Evolutionary conservation across 495 filamentous ascomycete species (phyloP).

Genomic region (Neurospora terricola): DNA sequence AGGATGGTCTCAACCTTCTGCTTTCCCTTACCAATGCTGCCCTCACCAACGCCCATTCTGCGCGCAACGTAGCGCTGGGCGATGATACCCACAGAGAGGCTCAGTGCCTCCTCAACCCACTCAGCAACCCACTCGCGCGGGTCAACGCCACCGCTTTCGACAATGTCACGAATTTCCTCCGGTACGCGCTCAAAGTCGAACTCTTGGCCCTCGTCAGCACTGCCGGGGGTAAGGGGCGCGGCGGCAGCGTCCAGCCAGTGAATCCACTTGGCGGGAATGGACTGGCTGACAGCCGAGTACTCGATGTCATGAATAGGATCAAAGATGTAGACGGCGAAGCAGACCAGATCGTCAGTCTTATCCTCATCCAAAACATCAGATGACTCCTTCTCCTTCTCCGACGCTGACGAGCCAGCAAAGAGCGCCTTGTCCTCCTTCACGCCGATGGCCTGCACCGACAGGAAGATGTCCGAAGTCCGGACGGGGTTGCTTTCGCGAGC

Average conservation of each 20-base stretch:
- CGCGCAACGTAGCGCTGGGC: conserved; percentile 95
- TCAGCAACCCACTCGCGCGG: conserved; percentile 95
- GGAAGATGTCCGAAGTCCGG: conserved; percentile 86
- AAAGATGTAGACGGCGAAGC: conserved; percentile 84
- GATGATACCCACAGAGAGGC: conserved; percentile 67
- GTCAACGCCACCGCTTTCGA: conserved; percentile 82
- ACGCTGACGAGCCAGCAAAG: conserved; percentile 45
- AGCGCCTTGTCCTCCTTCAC: conserved; percentile 52
- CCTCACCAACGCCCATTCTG: conserved; percentile 90
- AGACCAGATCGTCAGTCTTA: conserved; percentile 44
- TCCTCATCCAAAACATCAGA: conserved; percentile 40
- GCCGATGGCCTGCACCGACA: conserved; percentile 78
- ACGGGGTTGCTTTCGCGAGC: conserved; percentile 79
- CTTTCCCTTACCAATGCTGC: conserved; percentile 71
- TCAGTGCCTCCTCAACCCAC: conserved; percentile 90
- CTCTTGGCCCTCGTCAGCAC: conserved; percentile 25
- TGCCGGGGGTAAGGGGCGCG: conserved; percentile 38
- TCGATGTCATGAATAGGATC: conserved; percentile 89
- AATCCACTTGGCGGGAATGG: conserved; percentile 78
- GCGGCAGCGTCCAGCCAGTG: conserved; percentile 77
- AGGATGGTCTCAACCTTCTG: conserved; percentile 59
- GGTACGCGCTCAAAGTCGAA: conserved; percentile 42
- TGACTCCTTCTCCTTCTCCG: conserved; percentile 42
- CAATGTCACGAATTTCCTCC: conserved; percentile 77
- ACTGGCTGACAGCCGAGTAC: conserved; percentile 74